phyloP scores from a whole-genome alignment of 1,139 yeast genomes.

The Yamadazyma diddensiae region DNA sequence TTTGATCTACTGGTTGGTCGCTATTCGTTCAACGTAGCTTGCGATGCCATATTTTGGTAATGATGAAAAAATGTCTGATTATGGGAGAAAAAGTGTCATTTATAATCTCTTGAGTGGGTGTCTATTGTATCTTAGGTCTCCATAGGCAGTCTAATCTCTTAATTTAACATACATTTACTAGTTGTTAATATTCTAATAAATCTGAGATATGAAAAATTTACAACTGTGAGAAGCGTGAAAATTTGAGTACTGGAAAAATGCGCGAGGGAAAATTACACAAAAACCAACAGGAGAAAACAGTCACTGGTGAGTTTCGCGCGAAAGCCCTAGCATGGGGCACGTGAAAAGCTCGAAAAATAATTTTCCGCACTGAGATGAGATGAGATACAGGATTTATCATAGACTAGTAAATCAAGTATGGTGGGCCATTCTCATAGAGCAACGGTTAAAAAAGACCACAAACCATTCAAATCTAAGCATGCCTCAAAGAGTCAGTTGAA shows the following conservation, averaged over 20 bases:
- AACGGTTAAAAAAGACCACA: slow-evolving; percentile 78
- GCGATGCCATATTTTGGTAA: too few relatives aligned
- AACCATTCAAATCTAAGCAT: slow-evolving; percentile 87
- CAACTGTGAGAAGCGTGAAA: slow-evolving; percentile 11
- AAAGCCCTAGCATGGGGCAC: slow-evolving; percentile 13
- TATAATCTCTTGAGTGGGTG: too few relatives aligned
- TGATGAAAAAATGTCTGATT: too few relatives aligned
- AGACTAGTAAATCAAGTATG: slow-evolving; percentile 29
- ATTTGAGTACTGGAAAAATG: slow-evolving; percentile 6
- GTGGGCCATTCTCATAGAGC: slow-evolving; percentile 77
- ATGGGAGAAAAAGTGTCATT: too few relatives aligned
- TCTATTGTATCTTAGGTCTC: slow-evolving; percentile 1
- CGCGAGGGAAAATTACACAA: slow-evolving; percentile 11
- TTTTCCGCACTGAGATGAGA: slow-evolving; percentile 12
- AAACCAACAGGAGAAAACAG: slow-evolving; percentile 4
- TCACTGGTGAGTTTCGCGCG: slow-evolving; percentile 3
- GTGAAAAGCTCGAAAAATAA: slow-evolving; percentile 9
- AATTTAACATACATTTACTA: slow-evolving; percentile 16
- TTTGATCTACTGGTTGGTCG: too few relatives aligned
- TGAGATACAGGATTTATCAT: background rate
- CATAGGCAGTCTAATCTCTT: too few relatives aligned
- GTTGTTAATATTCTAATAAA: slow-evolving; percentile 9
- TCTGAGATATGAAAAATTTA: slow-evolving; percentile 12
- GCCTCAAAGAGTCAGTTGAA: slow-evolving; percentile 87
- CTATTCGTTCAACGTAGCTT: too few relatives aligned